phyloP scores from a whole-genome alignment of 495 filamentous ascomycete species.

The Penicillium silybi region DNA sequence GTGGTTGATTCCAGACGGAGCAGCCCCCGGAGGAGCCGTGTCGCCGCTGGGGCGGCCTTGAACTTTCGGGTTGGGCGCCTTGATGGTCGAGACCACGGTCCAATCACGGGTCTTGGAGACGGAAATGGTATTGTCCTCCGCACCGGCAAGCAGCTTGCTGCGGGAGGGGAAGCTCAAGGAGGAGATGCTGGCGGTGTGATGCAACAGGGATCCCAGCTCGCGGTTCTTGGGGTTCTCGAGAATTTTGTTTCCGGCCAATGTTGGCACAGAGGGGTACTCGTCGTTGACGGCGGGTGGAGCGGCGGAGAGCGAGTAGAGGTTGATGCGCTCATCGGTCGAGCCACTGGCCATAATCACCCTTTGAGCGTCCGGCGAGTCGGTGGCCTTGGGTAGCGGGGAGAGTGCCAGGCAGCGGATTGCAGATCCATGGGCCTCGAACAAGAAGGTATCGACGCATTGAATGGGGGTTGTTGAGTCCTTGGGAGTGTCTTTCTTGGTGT shows the following conservation, averaged over 20 bases:
- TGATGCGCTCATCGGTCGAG: constrained; percentile 87
- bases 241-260: constrained; percentile 62
- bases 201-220: constrained; percentile 79
- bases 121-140: constrained; percentile 84
- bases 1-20: constrained; percentile 89
- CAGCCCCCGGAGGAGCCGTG: constrained; percentile 76
- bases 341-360: constrained; percentile 87
- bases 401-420: constrained; percentile 87
- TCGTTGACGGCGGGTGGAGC: constrained; percentile 49
- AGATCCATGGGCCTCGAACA: constrained; percentile 89
- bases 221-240: constrained; percentile 81
- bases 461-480: constrained; percentile 33
- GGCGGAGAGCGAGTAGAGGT: constrained; percentile 86
- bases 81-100: constrained; percentile 83
- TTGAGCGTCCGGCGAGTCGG: constrained; percentile 49
- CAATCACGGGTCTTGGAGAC: constrained; percentile 86
- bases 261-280: constrained; percentile 49
- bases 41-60: constrained; percentile 84
- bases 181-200: constrained; percentile 79
- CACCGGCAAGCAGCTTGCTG: constrained; percentile 77
- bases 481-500: constrained; percentile 18
- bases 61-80: constrained; percentile 80
- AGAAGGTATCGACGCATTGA: constrained; percentile 86
- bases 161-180: constrained; percentile 77
- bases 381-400: constrained; percentile 65